A percentile compares a stretch with the other conserved stretches of the same genome.
These are phyloP conservation scores for Aspergillus bertholletiae DNA, from an alignment of 495 filamentous ascomycete species.

Conservation along the genomic window DNA sequence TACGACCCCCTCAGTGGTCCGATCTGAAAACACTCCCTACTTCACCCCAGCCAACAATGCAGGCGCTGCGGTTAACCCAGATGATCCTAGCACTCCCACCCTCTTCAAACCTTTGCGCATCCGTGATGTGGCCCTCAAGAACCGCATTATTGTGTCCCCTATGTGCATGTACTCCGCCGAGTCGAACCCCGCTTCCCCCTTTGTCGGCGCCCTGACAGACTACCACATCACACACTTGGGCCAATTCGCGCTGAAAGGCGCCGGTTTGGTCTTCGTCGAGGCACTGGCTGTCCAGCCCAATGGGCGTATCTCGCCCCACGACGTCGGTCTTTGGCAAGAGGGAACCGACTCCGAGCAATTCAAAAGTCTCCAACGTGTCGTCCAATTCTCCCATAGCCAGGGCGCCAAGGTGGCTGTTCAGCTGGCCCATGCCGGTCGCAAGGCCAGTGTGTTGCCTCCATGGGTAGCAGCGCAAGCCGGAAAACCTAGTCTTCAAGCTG, in stretches of 20 bases:
- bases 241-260: constrained; percentile 60
- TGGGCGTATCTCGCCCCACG: constrained; percentile 69
- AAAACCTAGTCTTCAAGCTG: constrained; percentile 37
- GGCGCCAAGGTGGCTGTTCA: constrained; percentile 68
- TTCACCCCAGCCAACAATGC: constrained; percentile 58
- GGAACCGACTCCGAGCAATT: constrained; percentile 51
- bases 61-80: constrained; percentile 45
- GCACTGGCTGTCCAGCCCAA: constrained; percentile 63
- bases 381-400: constrained; percentile 59
- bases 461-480: constrained; percentile 45
- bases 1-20: constrained; percentile 12
- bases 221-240: constrained; percentile 68
- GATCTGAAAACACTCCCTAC: constrained; percentile 37
- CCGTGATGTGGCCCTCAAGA: constrained; percentile 64
- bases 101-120: constrained; percentile 65
- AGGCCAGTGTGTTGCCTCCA: constrained; percentile 61
- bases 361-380: constrained; percentile 56
- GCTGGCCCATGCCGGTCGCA: constrained; percentile 71
- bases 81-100: constrained; percentile 49
- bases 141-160: constrained; percentile 59
- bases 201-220: constrained; percentile 62
- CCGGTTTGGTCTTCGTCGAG: constrained; percentile 63
- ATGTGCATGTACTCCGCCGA: constrained; percentile 67
- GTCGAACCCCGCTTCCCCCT: constrained; percentile 26
- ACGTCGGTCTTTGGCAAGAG: constrained; percentile 66